Percentiles rank a stretch among this genome's conserved stretches.
phyloP scores from a whole-genome alignment of 2,329 filamentous ascomycete genomes.

The Mollisia scopiformis region DNA sequence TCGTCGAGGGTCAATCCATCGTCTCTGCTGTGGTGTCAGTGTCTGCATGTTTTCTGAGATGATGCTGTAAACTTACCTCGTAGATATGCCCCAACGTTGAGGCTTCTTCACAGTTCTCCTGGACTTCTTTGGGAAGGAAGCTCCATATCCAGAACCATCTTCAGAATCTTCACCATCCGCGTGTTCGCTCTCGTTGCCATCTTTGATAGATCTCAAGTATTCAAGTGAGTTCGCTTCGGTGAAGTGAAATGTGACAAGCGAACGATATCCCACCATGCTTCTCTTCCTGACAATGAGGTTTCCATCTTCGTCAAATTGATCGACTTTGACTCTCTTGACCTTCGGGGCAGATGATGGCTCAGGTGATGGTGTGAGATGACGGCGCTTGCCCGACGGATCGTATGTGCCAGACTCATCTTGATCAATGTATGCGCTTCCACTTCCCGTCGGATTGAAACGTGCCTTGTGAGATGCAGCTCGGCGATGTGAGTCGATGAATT shows the following conservation, averaged over 20 bases:
- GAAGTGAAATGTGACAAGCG: conserved; percentile 22
- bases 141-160: conserved; percentile 3
- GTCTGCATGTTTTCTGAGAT: neutral
- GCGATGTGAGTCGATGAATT: conserved; percentile 18
- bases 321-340: neutral
- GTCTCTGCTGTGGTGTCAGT: conserved; percentile 17
- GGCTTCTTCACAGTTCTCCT: conserved; percentile 5
- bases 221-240: conserved; percentile 6
- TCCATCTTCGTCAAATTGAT: conserved; percentile 1
- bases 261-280: conserved; percentile 12
- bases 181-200: conserved; percentile 1
- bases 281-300: conserved; percentile 3
- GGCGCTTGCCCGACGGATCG: conserved; percentile 22
- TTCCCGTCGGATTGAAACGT: conserved; percentile 9
- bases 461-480: conserved; percentile 17
- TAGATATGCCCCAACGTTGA: neutral
- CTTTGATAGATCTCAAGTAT: conserved; percentile 22
- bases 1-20: conserved; percentile 27
- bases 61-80: neutral
- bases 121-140: neutral
- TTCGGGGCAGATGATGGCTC: neutral
- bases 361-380: neutral
- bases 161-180: conserved; percentile 5
- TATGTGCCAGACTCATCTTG: conserved; percentile 34
- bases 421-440: conserved; percentile 25